Base-by-base conservation (phyloP, 148 eudicot species). In the Rhododendron mucronatum region DNA sequence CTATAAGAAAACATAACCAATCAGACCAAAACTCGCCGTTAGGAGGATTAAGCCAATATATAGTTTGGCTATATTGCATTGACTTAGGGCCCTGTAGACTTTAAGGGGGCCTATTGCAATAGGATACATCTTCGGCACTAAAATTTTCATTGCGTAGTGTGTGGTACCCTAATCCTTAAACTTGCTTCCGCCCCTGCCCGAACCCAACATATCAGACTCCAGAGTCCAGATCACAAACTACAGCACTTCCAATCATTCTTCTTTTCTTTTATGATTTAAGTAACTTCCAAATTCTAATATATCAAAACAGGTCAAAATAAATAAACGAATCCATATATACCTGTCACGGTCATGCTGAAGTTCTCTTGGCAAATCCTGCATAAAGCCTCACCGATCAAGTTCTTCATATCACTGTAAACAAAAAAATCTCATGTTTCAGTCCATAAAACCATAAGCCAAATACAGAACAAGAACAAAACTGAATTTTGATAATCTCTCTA, bases 341-440 rank as follows among this genome's bases (percentile, higher is more conserved):
- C 95, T 81, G 93, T 92, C 37, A 91, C 88, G 80, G 91, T 89
- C 16, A 92, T 95, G 92, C 98, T 95, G 83, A 94, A 95, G 86
- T 88, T 92, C 89, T 95, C 98, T 85, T 91, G 92, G 90, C 96
- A 95, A 81, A 95, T 95, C 87, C 92, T 35, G 85, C 98, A 95
- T n/a, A 65, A 23, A 67, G 94, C 98, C 87, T 92, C 94, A 10
- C 98, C 98, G 87, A 94, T 90, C 87, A 91, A 90, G 91, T 91
- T 90, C 90, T 95, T 94, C 96, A 93, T 93, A 86, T 95, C 98
- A 88, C 98, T 95, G 86, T 51, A 87, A 86, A 26, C 82, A 48
- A 21, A 81, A 4, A 75, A 35, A 12, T 5, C 26, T 10, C 37
- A 39, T 37, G 48, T 63, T 48, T 47, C 82, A 45, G 51, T 7